Conservation (phyloP, 1,284 basidiomycete species). For the Sporisorium scitamineum region DNA sequence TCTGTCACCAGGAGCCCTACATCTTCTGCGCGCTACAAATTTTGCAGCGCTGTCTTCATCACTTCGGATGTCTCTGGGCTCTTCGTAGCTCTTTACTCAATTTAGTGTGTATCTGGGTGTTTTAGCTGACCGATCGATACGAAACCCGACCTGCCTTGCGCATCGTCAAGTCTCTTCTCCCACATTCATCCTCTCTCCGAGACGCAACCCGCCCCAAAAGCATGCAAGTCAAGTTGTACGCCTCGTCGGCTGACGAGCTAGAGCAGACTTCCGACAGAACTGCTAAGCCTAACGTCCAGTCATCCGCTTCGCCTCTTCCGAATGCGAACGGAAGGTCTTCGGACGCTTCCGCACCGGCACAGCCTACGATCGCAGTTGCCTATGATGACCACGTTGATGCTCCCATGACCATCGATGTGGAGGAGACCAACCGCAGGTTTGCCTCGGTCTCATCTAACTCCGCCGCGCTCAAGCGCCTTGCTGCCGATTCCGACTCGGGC, state of each 20-base stretch:
- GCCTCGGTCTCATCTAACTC: conserved; percentile 27
- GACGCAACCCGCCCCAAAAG: neutral
- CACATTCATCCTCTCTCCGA: neutral
- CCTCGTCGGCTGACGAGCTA: neutral
- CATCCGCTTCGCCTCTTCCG: neutral
- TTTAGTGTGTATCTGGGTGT: conserved; percentile 38
- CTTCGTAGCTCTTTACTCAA: conserved; percentile 9
- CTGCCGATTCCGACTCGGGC: conserved; percentile 31
- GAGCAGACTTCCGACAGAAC: neutral
- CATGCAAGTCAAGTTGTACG: conserved; percentile 16
- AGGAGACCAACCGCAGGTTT: conserved; percentile 41
- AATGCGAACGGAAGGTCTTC: neutral
- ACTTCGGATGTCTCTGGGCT: conserved; percentile 22
- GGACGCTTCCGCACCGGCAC: neutral
- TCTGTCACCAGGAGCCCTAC: conserved; percentile 2
- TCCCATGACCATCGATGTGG: conserved; percentile 38
- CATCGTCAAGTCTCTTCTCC: conserved; percentile 10
- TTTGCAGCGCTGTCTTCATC: conserved; percentile 16
- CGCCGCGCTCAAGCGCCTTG: conserved; percentile 38
- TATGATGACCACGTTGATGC: conserved; percentile 5
- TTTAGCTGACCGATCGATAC: conserved; percentile 54
- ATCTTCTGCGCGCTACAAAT: conserved; percentile 14
- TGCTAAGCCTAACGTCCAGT: neutral
- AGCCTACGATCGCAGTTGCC: neutral
- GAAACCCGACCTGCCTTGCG: conserved; percentile 10